A percentile compares a stretch with the other conserved stretches of the same genome.
phyloP scores from a whole-genome alignment of 352 stramenopile species.

The Globisporangium viniferum region DNA sequence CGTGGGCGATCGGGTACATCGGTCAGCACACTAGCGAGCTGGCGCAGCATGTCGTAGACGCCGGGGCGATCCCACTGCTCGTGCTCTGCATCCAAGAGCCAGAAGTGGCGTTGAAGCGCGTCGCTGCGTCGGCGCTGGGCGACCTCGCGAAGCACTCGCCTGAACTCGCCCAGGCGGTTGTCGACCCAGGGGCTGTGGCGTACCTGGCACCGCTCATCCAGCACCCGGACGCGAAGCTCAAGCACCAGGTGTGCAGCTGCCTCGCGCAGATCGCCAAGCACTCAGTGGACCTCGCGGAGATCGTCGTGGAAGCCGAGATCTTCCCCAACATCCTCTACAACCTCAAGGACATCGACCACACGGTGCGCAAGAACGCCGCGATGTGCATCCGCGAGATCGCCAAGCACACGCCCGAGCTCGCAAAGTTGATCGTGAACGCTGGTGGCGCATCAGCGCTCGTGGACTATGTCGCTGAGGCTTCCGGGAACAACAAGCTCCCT shows the following conservation, averaged over 20 bases:
- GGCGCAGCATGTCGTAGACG: constrained; percentile 92
- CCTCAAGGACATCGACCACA: constrained; percentile 93
- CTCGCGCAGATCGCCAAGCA: constrained; percentile 95
- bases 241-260: constrained; percentile 88
- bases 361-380: constrained; percentile 94
- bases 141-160: constrained; percentile 96
- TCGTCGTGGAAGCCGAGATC: constrained; percentile 95
- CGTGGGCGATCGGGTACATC: constrained; percentile 96
- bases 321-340: constrained; percentile 96
- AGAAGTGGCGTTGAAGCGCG: constrained; percentile 93
- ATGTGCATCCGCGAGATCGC: constrained; percentile 94
- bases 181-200: constrained; percentile 90
- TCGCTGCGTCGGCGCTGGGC: constrained; percentile 89
- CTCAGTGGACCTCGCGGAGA: constrained; percentile 93
- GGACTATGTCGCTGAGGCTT: constrained; percentile 90
- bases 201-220: constrained; percentile 94
- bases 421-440: constrained; percentile 94
- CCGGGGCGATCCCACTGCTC: constrained; percentile 90
- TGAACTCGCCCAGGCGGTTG: constrained; percentile 91
- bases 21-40: constrained; percentile 93
- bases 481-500: constrained; percentile 91
- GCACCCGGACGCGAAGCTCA: constrained; percentile 94
- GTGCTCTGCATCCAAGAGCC: constrained; percentile 96
- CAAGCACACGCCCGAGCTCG: constrained; percentile 95
- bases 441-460: constrained; percentile 93